phyloP scores from a whole-genome alignment of 2,329 filamentous ascomycete genomes.

The Catunica adiposa region DNA sequence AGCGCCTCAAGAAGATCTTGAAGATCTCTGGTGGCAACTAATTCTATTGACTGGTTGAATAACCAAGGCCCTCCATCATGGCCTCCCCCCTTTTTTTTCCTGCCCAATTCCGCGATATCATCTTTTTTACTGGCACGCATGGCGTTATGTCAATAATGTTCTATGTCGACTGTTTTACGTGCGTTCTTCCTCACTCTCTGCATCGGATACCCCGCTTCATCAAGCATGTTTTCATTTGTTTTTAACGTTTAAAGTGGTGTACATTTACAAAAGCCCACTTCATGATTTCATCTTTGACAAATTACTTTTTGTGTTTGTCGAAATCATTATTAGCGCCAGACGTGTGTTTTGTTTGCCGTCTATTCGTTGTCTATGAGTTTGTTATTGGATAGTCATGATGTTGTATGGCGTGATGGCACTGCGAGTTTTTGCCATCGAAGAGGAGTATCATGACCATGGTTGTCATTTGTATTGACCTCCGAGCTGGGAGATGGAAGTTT shows the following conservation, averaged over 20 bases:
- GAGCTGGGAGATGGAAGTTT: neutral
- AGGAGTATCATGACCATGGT: neutral
- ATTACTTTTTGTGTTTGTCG: neutral
- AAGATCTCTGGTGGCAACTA: conserved; percentile 10
- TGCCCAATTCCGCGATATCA: neutral
- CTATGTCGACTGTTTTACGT: conserved; percentile 1
- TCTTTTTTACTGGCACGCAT: conserved; percentile 4
- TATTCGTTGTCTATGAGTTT: neutral
- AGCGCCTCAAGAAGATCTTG: conserved; percentile 11
- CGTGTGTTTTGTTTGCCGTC: neutral
- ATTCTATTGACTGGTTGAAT: neutral
- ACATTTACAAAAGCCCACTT: conserved; percentile 3
- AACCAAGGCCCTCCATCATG: neutral
- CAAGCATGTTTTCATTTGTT: conserved; percentile 7
- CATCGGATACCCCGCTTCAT: conserved; percentile 7
- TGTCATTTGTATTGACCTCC: neutral
- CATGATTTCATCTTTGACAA: neutral
- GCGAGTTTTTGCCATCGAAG: neutral
- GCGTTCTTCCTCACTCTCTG: neutral
- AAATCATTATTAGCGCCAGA: neutral
- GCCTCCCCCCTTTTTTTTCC: neutral
- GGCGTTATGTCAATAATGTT: neutral
- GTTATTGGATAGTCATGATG: neutral
- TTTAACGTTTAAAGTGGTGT: neutral
- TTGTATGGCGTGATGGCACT: neutral